A percentile compares a stretch with the other conserved stretches of the same genome.
Conservation (phyloP, 371 early-diverging fungal species). For the Mortierella sp. region DNA sequence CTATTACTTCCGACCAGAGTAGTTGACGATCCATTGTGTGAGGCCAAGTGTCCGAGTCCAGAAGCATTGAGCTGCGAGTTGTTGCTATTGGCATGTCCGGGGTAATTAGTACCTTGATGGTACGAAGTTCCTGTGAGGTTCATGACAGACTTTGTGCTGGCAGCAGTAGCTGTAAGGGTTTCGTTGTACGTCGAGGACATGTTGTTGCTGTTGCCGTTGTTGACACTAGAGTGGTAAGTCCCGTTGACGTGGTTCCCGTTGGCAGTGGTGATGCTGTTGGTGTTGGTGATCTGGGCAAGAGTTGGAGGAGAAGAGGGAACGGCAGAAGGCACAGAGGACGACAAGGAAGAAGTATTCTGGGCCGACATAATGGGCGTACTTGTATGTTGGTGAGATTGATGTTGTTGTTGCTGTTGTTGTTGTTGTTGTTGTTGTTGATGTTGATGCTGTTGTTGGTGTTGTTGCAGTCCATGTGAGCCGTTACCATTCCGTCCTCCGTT, state of each 20-base stretch:
- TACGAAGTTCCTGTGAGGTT: slow-evolving; percentile 26
- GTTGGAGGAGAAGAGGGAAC: slow-evolving; percentile 39
- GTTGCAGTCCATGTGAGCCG: slow-evolving; percentile 23
- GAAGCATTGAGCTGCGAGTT: slow-evolving; percentile 9
- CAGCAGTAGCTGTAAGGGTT: background rate
- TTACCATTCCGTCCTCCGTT: slow-evolving; percentile 24
- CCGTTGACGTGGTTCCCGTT: slow-evolving; percentile 1
- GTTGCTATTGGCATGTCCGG: slow-evolving; percentile 9
- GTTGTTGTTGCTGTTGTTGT: background rate
- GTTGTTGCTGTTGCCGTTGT: slow-evolving; percentile 1
- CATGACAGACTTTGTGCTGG: slow-evolving; percentile 33
- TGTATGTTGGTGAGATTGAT: background rate
- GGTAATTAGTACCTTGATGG: background rate
- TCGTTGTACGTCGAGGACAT: slow-evolving; percentile 13
- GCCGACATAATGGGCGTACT: slow-evolving; percentile 15
- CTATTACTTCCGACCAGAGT: slow-evolving; percentile 19
- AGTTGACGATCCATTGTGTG: slow-evolving; percentile 13
- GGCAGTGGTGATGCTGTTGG: background rate
- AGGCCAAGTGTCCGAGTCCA: background rate
- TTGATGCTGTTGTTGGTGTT: slow-evolving; percentile 23
- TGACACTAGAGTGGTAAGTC: background rate
- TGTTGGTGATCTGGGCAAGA: slow-evolving; percentile 31
- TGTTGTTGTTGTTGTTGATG: slow-evolving; percentile 3
- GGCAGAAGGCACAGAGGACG: slow-evolving; percentile 28
- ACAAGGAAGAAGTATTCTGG: slow-evolving; percentile 26